These are phyloP conservation scores for Saksenaea oblongispora DNA, from an alignment of 371 early-diverging fungal genomes.

Conservation along the genomic window DNA sequence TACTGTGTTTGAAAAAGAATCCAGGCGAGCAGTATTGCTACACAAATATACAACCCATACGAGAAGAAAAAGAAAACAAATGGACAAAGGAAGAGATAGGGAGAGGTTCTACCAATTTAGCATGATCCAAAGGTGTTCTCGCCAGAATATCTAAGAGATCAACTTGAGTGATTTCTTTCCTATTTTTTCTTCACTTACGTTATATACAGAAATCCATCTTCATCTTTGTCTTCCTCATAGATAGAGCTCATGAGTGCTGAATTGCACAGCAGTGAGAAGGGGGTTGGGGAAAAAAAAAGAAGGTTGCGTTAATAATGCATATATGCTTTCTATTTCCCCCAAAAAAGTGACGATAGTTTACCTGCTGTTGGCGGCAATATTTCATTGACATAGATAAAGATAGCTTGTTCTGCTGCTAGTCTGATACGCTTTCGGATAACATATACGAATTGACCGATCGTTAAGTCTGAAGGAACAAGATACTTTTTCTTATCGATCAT, in stretches of 20 bases:
- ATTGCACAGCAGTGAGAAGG: background rate
- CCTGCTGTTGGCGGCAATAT: conserved; percentile 87
- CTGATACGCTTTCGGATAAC: conserved; percentile 94
- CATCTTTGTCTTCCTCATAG: conserved; percentile 94
- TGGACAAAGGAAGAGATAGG: background rate
- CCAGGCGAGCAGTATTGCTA: background rate
- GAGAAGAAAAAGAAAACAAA: conserved; percentile 6
- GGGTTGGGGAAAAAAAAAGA: background rate
- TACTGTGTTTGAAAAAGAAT: background rate
- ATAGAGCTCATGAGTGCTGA: conserved; percentile 82
- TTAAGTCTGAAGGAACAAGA: conserved; percentile 94
- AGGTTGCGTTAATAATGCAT: background rate
- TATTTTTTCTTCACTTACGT: conserved; percentile 46
- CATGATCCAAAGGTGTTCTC: conserved; percentile 80
- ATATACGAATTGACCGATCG: conserved; percentile 97
- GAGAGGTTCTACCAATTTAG: background rate
- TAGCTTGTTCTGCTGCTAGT: conserved; percentile 94
- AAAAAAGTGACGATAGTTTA: conserved; percentile 15
- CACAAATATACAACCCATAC: conserved; percentile 1
- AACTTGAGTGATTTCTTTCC: background rate
- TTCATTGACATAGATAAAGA: conserved; percentile 97
- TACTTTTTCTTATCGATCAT: conserved; percentile 98
- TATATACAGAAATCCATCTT: conserved; percentile 95
- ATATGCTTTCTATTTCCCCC: background rate
- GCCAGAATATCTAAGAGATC: conserved; percentile 64